These are phyloP conservation scores for Alternaria infectoria DNA, from an alignment of 2,329 filamentous ascomycete genomes.

Conservation along the genomic window DNA sequence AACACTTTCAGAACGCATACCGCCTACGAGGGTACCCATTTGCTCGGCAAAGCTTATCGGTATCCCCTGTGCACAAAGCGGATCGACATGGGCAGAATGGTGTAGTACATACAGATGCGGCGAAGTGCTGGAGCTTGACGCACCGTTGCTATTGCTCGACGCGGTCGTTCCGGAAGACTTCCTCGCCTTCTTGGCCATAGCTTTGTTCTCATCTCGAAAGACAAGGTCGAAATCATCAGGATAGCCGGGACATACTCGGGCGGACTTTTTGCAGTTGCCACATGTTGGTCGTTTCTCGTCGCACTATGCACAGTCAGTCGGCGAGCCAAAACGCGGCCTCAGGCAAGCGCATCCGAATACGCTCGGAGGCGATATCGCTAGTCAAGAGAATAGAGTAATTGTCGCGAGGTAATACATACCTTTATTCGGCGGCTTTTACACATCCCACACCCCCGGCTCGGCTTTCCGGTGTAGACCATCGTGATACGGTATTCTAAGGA, in stretches of 20 bases:
- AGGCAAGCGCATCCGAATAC: neutral
- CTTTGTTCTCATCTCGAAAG: conserved; percentile 74
- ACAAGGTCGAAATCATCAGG: conserved; percentile 74
- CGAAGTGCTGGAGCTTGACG: conserved; percentile 36
- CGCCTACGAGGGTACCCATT: neutral
- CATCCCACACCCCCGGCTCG: conserved; percentile 70
- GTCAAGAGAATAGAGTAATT: conserved; percentile 7
- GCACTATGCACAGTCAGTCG: conserved; percentile 32
- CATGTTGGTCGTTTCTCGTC: conserved; percentile 46
- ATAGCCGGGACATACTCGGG: conserved; percentile 41
- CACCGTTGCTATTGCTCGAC: conserved; percentile 19
- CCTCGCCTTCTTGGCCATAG: conserved; percentile 67
- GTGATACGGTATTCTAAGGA: conserved; percentile 19
- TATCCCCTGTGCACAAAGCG: neutral
- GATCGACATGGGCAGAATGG: neutral
- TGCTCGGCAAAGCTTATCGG: neutral
- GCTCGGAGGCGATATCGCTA: neutral
- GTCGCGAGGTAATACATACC: conserved; percentile 54
- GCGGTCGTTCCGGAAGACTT: conserved; percentile 45
- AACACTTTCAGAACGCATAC: neutral
- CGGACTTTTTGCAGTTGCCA: conserved; percentile 44
- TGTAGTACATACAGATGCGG: conserved; percentile 38
- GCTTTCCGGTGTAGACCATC: conserved; percentile 52
- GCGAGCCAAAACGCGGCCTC: neutral
- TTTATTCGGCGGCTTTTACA: conserved; percentile 76